Evolutionary conservation across 179 eudicot species (phyloP), one percentile per base, ranked within the genome.

Genomic region (Heliamphora ciliata): DNA sequence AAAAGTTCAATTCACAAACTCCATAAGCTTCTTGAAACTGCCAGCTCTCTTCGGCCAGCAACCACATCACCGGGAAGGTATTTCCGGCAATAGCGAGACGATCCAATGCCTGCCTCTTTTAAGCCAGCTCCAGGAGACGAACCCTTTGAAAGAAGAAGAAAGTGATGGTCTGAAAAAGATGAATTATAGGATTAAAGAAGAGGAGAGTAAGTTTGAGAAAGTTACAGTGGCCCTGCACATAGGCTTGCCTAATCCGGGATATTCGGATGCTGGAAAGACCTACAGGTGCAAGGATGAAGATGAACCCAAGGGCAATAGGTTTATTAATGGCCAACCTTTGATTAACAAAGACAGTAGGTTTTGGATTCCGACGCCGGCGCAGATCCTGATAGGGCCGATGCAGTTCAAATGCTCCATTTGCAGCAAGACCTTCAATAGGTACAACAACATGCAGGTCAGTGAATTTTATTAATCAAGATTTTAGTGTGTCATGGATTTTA

Each of bases 381-480:
- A 94, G 85, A 94, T 94, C 81, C 90, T 94, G 52, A 86, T 91
- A 46, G 98, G 98, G 44, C 97, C 98, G 61, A 94, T 94, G 98
- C 95, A 92, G 81, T 94, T 94, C 90, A 83, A 91, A 81, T 94
- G 98, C 86, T 81, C 90, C 31, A 89, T 94, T 78, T 94, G 98
- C 83, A 90, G 82, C 90, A 94, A 94, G 86, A 89, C 93, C 88
- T 94, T 94, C 92, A 94, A 91, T 83, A 89, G 98, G 77, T 92
- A 94, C 93, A 94, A 94, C 80, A 94, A 94, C 89, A 92, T 94
- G 98, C 98, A 91, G 97, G 98, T 93, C 11, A 77, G 80, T 77
- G 69, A 63, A 44, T 11, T 47, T 47, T 21, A 46, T 46, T 61
- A 7, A 40, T 59, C 79, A 15, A 31, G 40, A 17, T 18, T 63